phyloP scores from a whole-genome alignment of 805 yeast genomes.

The Barnettozyma vustinii region DNA sequence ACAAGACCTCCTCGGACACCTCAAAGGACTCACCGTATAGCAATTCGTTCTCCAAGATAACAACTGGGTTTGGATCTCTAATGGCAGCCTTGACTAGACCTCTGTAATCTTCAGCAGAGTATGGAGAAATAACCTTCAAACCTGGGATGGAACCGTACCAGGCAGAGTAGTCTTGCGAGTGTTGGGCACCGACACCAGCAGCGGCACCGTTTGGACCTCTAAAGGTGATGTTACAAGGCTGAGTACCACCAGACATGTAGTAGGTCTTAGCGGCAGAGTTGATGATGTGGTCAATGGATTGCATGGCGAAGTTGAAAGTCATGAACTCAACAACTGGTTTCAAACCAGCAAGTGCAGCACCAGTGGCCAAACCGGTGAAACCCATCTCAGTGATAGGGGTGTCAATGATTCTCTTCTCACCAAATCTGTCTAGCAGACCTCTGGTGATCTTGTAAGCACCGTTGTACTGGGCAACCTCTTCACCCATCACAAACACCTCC shows the following conservation, averaged over 20 bases:
- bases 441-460: conserved; percentile 98
- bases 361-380: conserved; percentile 92
- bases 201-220: conserved; percentile 99
- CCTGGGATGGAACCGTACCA: conserved; percentile 99
- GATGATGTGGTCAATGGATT: conserved; percentile 96
- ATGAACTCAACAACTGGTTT: conserved; percentile 97
- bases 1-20: conserved; percentile 81
- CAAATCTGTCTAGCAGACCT: conserved; percentile 84
- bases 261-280: conserved; percentile 98
- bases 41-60: conserved; percentile 93
- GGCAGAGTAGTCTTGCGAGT: conserved; percentile 94
- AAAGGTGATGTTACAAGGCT: conserved; percentile 94
- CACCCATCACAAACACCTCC: conserved; percentile 93
- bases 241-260: conserved; percentile 99
- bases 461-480: conserved; percentile 98
- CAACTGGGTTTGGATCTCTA: conserved; percentile 98
- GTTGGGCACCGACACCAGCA: conserved; percentile 99
- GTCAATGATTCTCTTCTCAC: conserved; percentile 68
- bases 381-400: conserved; percentile 99
- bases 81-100: conserved; percentile 95
- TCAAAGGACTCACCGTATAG: conserved; percentile 89
- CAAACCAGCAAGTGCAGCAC: conserved; percentile 71
- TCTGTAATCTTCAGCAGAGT: conserved; percentile 91
- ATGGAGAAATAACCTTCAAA: conserved; percentile 93
- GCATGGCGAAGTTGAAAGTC: conserved; percentile 99